Base-by-base conservation (phyloP, 2,329 filamentous ascomycete species). In the Ceratocystis papillata region DNA sequence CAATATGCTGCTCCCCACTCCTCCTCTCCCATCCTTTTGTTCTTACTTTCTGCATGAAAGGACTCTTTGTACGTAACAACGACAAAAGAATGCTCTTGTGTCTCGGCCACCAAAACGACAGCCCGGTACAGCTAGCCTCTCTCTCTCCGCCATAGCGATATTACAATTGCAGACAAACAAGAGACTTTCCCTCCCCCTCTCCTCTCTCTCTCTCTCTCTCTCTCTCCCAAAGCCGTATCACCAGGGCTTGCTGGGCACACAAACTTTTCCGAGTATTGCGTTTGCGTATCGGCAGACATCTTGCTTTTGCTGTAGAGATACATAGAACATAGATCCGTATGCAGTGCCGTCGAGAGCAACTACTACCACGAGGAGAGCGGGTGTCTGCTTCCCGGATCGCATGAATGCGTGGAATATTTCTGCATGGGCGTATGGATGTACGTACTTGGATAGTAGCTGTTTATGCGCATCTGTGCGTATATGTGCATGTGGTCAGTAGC, bases 181-280 rank as follows among this genome's bases (percentile, higher is more conserved):
- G 22, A 53, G 17, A 25, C 3, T 41, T 41, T 41, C 22, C 48
- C 7, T 22, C n/a, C 17, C 15, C 45, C 3, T 10, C 33, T 10
- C 8, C 33, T 1, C 50, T 2, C 48, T 25, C 22, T 2, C 22
- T 22, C 22, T 22, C 22, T 2, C 22, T 22, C 20, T 53, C 50
- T 22, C 48, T 25, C n/a, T 3, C 15, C 55, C 25, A 10, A 17
- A 3, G 55, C 15, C 17, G 55, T 59, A 59, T 30, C 28, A 59
- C 55, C 55, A 59, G 12, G 4, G 8, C 5, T n/a, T 15, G 55
- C 28, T 37, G 30, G 55, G 30, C 28, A 59, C 55, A 59, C 55
- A 59, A 59, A 59, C 55, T n/a, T 28, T 59, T 59, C 55, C 37
- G 55, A 59, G 55, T 59, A 59, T 30, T 59, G 17, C 55, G 30